Evolutionary conservation across 306 rosid genomes (phyloP).

Genomic region (Elaeagnus macrophylla): DNA sequence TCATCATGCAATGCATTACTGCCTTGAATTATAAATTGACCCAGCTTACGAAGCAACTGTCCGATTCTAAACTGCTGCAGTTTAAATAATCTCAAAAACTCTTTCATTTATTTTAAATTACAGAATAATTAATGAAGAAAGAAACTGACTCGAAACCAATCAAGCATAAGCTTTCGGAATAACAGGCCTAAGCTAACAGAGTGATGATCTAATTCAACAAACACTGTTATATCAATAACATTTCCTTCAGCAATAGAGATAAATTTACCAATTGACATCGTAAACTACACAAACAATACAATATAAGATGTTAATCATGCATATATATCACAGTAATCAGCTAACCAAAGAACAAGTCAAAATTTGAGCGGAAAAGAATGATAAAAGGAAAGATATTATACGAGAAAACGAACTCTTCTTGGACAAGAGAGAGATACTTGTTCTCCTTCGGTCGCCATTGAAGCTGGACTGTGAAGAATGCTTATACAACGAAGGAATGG

Average conservation of each 20-base stretch:
- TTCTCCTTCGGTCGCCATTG: constrained; percentile 33
- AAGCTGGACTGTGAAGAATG: constrained; percentile 25
- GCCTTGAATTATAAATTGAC: not conserved
- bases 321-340: not conserved
- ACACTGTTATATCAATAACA: no score
- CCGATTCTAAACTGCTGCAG: not conserved
- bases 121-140: not conserved
- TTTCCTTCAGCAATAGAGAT: no score
- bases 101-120: no score
- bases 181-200: not conserved
- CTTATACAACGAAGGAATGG: constrained; percentile 30
- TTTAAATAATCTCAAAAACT: not conserved
- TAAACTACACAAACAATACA: not conserved
- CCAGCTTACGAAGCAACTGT: not conserved
- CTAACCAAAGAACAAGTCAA: constrained; percentile 7
- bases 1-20: not conserved
- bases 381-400: not conserved
- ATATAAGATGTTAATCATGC: not conserved
- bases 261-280: no score
- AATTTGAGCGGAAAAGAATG: constrained; percentile 15
- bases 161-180: not conserved
- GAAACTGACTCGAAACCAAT: not conserved
- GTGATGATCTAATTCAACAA: no score
- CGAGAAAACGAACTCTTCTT: constrained; percentile 36
- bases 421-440: constrained; percentile 29